phyloP scores from a whole-genome alignment of 495 filamentous ascomycete genomes.

The Podospora pseudoanserina region DNA sequence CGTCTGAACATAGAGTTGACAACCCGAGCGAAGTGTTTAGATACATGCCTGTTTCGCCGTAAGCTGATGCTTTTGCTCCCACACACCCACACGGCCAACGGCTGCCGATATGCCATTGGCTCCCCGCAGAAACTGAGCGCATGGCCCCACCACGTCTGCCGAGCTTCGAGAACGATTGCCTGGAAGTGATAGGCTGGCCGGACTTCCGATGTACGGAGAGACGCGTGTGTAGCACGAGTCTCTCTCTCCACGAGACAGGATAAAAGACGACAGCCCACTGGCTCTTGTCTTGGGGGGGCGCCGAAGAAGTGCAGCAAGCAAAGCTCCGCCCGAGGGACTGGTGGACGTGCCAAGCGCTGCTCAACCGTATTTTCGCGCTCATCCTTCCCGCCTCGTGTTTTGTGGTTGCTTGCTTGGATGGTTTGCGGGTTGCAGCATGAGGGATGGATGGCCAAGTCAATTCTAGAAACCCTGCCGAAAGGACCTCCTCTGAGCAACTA shows the following conservation, averaged over 20 bases:
- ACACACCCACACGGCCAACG: background rate
- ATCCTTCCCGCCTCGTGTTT: constrained; percentile 2
- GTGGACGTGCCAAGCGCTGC: background rate
- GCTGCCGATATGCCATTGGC: background rate
- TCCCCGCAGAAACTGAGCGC: constrained; percentile 2
- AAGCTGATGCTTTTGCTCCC: background rate
- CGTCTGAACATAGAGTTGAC: background rate
- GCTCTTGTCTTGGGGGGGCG: background rate
- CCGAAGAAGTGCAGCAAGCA: constrained; percentile 12
- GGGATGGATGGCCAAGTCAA: background rate
- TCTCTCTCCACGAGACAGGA: constrained; percentile 10
- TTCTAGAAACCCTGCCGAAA: background rate
- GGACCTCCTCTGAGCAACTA: background rate
- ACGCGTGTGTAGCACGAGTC: constrained; percentile 16
- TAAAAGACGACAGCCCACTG: background rate
- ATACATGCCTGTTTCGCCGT: background rate
- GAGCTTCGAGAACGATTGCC: constrained; percentile 22
- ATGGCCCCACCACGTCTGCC: constrained; percentile 10
- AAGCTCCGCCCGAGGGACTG: background rate
- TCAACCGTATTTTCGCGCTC: background rate
- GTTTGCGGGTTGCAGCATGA: constrained; percentile 12
- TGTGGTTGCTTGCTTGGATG: constrained; percentile 8
- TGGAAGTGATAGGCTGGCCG: constrained; percentile 15
- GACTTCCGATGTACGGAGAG: constrained; percentile 22
- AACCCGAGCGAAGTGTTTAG: background rate